Evolutionary conservation across 2,329 filamentous ascomycete species (phyloP).

Genomic region (Verticillium albo-atrum): DNA sequence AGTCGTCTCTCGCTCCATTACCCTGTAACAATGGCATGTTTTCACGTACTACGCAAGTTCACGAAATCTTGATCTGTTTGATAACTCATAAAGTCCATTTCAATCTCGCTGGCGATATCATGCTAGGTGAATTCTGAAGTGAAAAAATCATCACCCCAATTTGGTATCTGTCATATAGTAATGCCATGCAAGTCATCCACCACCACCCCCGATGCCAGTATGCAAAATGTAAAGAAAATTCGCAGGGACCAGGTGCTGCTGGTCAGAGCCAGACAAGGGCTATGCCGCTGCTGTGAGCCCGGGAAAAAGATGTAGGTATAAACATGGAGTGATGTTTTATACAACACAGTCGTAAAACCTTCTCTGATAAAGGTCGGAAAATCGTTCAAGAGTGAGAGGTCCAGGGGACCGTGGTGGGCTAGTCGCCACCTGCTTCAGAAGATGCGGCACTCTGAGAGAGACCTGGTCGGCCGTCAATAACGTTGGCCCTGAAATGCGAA

Average conservation of each 20-base stretch:
- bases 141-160: neutral
- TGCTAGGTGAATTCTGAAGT: neutral
- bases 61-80: too few relatives aligned
- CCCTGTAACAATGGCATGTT: neutral
- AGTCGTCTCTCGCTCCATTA: neutral
- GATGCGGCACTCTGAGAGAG: constrained; percentile 14
- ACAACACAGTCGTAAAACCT: too few relatives aligned
- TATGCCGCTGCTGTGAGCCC: too few relatives aligned
- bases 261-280: too few relatives aligned
- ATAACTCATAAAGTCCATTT: neutral
- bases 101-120: neutral
- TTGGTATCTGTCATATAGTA: neutral
- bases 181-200: neutral
- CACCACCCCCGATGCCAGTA: neutral
- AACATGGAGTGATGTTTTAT: too few relatives aligned
- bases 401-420: neutral
- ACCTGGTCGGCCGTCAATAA: constrained; percentile 16
- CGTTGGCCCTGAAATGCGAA: constrained; percentile 7
- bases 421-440: constrained; percentile 7
- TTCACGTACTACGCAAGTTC: too few relatives aligned
- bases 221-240: neutral
- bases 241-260: too few relatives aligned
- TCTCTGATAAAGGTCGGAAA: neutral
- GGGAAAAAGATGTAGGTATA: too few relatives aligned
- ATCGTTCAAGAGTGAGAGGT: neutral